Conservation (phyloP, 2,329 filamentous ascomycete genomes). For the Sarocladiaceae sp. region DNA sequence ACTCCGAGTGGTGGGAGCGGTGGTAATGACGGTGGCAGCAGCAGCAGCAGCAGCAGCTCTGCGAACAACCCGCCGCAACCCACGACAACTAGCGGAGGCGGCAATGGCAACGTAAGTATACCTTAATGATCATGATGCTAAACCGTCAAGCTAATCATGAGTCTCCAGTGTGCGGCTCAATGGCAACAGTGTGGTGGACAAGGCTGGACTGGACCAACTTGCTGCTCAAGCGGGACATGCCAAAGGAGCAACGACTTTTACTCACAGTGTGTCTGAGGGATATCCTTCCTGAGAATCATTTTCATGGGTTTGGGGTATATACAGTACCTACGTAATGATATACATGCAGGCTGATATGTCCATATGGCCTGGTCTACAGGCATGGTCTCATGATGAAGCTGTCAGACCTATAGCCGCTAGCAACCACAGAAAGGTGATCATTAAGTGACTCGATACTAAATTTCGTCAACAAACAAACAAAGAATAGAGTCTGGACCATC, state of each 20-base stretch:
- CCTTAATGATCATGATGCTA: no score
- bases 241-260: constrained; percentile 1
- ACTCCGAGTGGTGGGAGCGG: neutral
- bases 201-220: neutral
- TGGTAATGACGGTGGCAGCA: neutral
- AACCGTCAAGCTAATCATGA: neutral
- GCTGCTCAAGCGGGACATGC: constrained; percentile 1
- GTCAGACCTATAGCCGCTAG: no score
- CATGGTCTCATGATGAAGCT: no score
- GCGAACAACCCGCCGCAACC: neutral
- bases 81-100: neutral
- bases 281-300: neutral
- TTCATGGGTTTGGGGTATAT: neutral
- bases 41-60: neutral
- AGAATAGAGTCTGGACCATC: neutral
- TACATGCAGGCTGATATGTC: neutral
- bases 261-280: neutral
- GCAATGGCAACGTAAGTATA: neutral
- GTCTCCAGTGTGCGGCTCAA: neutral
- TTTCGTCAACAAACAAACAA: neutral
- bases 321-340: neutral
- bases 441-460: no score
- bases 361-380: no score
- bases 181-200: neutral
- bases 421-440: no score